phyloP scores from a whole-genome alignment of 139 green algal species.

The Ostreobium quekettii region DNA sequence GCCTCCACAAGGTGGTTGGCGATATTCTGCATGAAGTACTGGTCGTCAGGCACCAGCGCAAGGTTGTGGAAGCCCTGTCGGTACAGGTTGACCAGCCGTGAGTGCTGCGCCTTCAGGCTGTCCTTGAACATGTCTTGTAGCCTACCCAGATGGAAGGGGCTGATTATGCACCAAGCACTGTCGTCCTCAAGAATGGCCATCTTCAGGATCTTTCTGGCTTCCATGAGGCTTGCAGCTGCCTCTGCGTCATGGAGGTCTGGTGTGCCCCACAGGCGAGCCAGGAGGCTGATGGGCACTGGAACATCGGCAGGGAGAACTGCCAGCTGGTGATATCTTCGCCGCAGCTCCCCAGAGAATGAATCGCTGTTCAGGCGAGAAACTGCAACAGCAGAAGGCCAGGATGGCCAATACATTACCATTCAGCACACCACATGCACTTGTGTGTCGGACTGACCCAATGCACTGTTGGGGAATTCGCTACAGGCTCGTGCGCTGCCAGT shows the following conservation, averaged over 20 bases:
- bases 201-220: constrained; percentile 24
- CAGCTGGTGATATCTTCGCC: constrained; percentile 30
- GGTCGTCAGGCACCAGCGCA: constrained; percentile 44
- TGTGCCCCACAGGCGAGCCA: constrained; percentile 51
- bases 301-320: constrained; percentile 48
- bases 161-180: constrained; percentile 32
- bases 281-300: constrained; percentile 39
- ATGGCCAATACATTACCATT: neutral
- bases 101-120: constrained; percentile 16
- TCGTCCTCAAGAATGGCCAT: constrained; percentile 37
- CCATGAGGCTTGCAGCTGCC: constrained; percentile 21
- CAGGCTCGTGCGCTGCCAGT: too few species aligned
- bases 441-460: too few species aligned
- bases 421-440: too few species aligned
- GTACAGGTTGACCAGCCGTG: constrained; percentile 24
- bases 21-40: constrained; percentile 65
- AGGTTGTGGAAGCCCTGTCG: neutral
- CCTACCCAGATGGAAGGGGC: constrained; percentile 25
- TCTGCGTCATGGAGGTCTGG: constrained; percentile 30
- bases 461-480: too few species aligned
- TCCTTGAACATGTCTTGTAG: neutral
- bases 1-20: constrained; percentile 56
- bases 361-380: neutral
- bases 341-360: neutral
- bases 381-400: neutral